phyloP scores from a whole-genome alignment of 2,329 filamentous ascomycete genomes.

The Aspergillus sp. region DNA sequence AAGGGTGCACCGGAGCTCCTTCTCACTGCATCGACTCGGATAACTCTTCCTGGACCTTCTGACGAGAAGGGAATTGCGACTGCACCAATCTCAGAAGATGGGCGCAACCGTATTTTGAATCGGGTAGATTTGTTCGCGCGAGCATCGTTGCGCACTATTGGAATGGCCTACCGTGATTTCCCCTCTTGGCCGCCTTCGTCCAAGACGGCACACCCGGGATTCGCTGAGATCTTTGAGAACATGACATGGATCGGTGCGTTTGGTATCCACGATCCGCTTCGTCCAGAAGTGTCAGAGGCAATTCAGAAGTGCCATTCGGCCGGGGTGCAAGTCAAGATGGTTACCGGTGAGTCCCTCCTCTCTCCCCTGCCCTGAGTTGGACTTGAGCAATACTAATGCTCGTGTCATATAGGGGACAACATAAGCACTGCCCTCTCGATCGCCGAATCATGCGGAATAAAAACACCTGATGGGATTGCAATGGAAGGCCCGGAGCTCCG shows the following conservation, averaged over 20 bases:
- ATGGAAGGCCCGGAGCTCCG: constrained; percentile 74
- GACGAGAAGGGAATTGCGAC: constrained; percentile 30
- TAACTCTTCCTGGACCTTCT: constrained; percentile 38
- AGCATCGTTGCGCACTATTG: constrained; percentile 74
- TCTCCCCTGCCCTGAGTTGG: background rate
- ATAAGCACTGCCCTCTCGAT: constrained; percentile 75
- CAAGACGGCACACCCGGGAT: constrained; percentile 68
- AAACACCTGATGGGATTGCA: constrained; percentile 60
- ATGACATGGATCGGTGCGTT: constrained; percentile 77
- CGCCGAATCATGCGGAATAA: constrained; percentile 73
- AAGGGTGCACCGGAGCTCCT: constrained; percentile 56
- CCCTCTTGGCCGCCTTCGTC: constrained; percentile 49
- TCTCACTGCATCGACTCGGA: constrained; percentile 40
- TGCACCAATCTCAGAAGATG: constrained; percentile 40
- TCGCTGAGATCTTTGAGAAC: constrained; percentile 70
- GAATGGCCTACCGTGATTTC: constrained; percentile 74
- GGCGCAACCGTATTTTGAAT: constrained; percentile 32
- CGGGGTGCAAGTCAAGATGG: constrained; percentile 74
- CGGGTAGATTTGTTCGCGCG: constrained; percentile 50
- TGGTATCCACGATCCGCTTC: constrained; percentile 76
- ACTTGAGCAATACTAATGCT: background rate
- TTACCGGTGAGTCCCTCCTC: constrained; percentile 55
- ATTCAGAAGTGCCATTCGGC: constrained; percentile 70
- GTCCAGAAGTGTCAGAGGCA: constrained; percentile 68
- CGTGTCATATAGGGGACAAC: constrained; percentile 57